phyloP scores from a whole-genome alignment of 495 filamentous ascomycete species.

The Neurospora africana region DNA sequence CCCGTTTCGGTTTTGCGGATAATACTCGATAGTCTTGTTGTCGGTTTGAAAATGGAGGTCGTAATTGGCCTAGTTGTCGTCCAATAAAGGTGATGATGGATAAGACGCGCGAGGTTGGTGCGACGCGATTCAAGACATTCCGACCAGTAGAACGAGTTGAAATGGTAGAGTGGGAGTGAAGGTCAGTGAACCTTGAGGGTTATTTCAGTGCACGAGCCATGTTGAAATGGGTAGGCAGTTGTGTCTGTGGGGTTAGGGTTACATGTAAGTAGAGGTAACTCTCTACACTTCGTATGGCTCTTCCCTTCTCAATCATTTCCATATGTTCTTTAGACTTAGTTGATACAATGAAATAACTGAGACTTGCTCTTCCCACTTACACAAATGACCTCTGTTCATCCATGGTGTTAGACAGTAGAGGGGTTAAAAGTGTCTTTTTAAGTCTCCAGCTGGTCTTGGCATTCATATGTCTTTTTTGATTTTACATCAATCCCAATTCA shows the following conservation, averaged over 20 bases:
- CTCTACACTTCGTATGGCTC: background rate
- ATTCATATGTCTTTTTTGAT: background rate
- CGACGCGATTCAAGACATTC: background rate
- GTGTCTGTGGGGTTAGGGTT: background rate
- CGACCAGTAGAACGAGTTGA: background rate
- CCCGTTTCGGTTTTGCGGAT: background rate
- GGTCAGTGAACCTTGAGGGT: background rate
- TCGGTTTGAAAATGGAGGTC: background rate
- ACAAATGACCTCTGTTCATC: background rate
- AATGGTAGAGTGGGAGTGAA: background rate
- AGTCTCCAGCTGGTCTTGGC: background rate
- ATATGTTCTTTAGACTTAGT: no score
- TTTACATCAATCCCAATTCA: background rate
- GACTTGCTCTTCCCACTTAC: background rate
- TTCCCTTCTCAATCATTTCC: background rate
- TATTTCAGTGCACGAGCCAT: background rate
- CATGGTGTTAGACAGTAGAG: no score
- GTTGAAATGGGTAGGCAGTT: background rate
- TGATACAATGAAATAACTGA: background rate
- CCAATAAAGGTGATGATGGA: background rate
- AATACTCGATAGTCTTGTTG: background rate
- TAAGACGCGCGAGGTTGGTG: background rate
- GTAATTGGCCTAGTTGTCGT: background rate
- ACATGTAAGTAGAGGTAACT: no score
- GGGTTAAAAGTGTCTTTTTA: no score